phyloP scores from a whole-genome alignment of 2,329 filamentous ascomycete species.

The Diaporthe nobilis region DNA sequence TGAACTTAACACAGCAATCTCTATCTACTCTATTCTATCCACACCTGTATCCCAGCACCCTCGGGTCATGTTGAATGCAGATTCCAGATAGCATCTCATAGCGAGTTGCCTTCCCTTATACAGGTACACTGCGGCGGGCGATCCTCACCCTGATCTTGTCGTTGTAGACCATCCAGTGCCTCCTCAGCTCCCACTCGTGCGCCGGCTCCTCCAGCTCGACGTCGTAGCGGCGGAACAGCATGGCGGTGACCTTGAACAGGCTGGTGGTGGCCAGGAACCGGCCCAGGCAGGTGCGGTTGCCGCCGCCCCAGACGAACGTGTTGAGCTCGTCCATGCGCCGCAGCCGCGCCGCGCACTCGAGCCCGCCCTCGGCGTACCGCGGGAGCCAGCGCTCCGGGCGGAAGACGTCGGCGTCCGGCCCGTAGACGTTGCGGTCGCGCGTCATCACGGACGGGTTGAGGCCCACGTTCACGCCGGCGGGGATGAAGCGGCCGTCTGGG shows the following conservation, averaged over 20 bases:
- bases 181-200: neutral
- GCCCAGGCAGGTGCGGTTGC: conserved; percentile 29
- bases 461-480: conserved; percentile 19
- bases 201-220: neutral
- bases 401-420: conserved; percentile 23
- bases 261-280: conserved; percentile 25
- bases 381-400: conserved; percentile 30
- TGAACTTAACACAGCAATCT: neutral
- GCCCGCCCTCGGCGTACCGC: neutral
- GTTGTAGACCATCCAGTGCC: neutral
- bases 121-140: neutral
- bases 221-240: conserved; percentile 1
- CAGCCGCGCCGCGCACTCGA: neutral
- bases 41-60: neutral
- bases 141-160: neutral
- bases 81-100: neutral
- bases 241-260: neutral
- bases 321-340: conserved; percentile 23
- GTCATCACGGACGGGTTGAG: conserved; percentile 33
- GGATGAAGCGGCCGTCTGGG: conserved; percentile 25
- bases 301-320: conserved; percentile 21
- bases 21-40: neutral
- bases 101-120: neutral
- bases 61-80: neutral
- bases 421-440: conserved; percentile 21